Conservation (phyloP, 1,139 yeast species). For the Pichia sp. region DNA sequence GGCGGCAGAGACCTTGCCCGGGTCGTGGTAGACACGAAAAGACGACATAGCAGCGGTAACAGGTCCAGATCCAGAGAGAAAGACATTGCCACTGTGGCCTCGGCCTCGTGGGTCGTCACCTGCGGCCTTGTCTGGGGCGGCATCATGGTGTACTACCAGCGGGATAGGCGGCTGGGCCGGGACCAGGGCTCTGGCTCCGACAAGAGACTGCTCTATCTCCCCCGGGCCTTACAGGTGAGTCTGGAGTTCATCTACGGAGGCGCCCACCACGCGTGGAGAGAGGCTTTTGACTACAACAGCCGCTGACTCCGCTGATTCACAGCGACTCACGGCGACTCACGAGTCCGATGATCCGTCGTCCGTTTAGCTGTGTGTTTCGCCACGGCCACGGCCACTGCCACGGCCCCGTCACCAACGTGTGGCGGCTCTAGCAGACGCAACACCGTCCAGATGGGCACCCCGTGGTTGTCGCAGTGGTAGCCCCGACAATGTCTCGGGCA, state of each 20-base stretch:
- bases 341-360: no score
- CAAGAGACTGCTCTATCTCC: slow-evolving; percentile 35
- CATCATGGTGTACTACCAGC: slow-evolving; percentile 67
- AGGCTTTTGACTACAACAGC: slow-evolving; percentile 24
- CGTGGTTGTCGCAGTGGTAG: no score
- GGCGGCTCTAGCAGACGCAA: no score
- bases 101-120: slow-evolving; percentile 56
- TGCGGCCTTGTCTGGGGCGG: slow-evolving; percentile 73
- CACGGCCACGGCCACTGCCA: no score
- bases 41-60: not conserved
- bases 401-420: no score
- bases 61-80: slow-evolving; percentile 31
- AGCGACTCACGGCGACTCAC: no score
- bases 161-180: slow-evolving; percentile 47
- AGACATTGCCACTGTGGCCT: slow-evolving; percentile 30
- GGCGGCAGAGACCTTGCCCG: slow-evolving; percentile 40
- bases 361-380: no score
- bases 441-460: no score
- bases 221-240: slow-evolving; percentile 62
- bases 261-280: slow-evolving; percentile 29
- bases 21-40: slow-evolving; percentile 8
- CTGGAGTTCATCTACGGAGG: slow-evolving; percentile 70
- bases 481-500: no score
- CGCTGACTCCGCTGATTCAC: not conserved
- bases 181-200: not conserved